Conservation (phyloP, 352 stramenopile species). For the Globisporangium abappressorium region DNA sequence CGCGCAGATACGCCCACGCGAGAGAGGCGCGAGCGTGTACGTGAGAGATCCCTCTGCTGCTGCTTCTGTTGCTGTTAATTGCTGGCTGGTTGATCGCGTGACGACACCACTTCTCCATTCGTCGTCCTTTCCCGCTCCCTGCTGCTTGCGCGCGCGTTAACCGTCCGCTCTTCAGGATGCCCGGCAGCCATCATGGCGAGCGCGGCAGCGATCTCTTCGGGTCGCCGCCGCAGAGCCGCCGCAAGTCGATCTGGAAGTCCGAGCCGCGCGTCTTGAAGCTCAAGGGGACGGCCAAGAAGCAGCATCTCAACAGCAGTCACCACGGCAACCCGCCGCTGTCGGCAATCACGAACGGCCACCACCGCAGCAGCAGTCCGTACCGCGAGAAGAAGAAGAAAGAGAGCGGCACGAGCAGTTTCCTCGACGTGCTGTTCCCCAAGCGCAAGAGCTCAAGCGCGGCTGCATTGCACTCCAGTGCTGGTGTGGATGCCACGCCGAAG, state of each 20-base stretch:
- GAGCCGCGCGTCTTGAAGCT: slow-evolving; percentile 12
- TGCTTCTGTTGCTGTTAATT: background rate
- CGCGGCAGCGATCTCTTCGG: slow-evolving; percentile 8
- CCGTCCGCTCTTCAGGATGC: slow-evolving; percentile 9
- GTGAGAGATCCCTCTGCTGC: background rate
- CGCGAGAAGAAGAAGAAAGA: slow-evolving; percentile 17
- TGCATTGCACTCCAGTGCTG: background rate
- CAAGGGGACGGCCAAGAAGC: background rate
- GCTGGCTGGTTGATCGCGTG: background rate
- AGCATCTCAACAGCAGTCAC: background rate
- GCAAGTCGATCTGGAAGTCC: slow-evolving; percentile 21
- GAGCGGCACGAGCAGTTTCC: slow-evolving; percentile 5
- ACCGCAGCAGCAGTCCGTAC: slow-evolving; percentile 12
- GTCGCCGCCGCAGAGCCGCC: slow-evolving; percentile 9
- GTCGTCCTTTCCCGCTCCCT: background rate
- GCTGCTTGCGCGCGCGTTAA: background rate
- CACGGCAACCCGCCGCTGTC: background rate
- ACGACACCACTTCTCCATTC: background rate
- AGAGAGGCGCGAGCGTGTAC: background rate
- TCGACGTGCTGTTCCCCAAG: slow-evolving; percentile 21
- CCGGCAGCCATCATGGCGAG: slow-evolving; percentile 16
- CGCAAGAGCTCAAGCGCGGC: slow-evolving; percentile 9
- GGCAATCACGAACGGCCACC: background rate
- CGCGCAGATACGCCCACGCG: background rate
- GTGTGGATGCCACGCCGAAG: slow-evolving; percentile 1